Evolutionary conservation across 1,139 yeast genomes (phyloP).

Genomic region (Taphrina confusa): DNA sequence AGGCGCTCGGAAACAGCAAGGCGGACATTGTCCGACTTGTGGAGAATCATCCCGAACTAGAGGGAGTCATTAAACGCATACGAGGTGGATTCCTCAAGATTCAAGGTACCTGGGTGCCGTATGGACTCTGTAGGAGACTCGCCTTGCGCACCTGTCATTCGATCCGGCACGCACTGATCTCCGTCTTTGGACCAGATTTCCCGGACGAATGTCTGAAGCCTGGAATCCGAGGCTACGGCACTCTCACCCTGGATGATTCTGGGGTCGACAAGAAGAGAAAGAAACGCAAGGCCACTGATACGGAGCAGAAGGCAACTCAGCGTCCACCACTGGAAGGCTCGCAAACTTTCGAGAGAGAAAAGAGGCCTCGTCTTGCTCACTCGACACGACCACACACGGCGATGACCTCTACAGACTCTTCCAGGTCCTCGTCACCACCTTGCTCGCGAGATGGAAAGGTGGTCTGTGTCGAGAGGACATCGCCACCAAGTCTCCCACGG

Average conservation of each 20-base stretch:
- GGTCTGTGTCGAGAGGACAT: conserved; percentile 4
- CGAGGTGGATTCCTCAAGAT: conserved; percentile 90
- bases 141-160: conserved; percentile 77
- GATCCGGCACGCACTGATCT: conserved; percentile 73
- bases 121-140: conserved; percentile 62
- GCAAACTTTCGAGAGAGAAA: conserved; percentile 3
- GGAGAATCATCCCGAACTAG: conserved; percentile 69
- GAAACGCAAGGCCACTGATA: conserved; percentile 17
- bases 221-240: conserved; percentile 67
- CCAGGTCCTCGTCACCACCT: neutral
- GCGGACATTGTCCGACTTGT: conserved; percentile 75
- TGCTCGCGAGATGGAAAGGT: no score
- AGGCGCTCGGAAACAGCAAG: conserved; percentile 66
- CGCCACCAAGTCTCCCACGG: conserved; percentile 14
- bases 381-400: neutral
- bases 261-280: conserved; percentile 29
- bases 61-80: conserved; percentile 70
- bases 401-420: neutral
- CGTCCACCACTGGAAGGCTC: neutral
- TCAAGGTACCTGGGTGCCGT: conserved; percentile 95
- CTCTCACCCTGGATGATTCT: conserved; percentile 49
- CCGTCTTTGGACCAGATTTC: conserved; percentile 74
- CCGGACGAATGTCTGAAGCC: conserved; percentile 72
- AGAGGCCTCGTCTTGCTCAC: conserved; percentile 9
- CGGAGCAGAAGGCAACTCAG: neutral